Percentiles rank a stretch among this genome's conserved stretches.
phyloP scores from a whole-genome alignment of 2,329 filamentous ascomycete species.

The Monosporascus sp. region DNA sequence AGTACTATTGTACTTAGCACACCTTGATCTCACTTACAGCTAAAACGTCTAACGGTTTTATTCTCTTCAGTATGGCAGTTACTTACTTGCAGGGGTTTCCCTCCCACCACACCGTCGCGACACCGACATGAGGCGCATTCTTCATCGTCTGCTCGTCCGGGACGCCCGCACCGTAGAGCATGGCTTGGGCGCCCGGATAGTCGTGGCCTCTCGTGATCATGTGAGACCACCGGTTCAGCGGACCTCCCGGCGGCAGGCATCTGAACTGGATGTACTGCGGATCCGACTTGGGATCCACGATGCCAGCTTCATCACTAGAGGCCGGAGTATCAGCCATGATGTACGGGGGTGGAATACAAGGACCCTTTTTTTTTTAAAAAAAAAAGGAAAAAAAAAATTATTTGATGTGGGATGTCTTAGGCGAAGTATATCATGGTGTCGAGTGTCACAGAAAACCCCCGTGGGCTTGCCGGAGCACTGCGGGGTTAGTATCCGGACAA shows the following conservation, averaged over 20 bases:
- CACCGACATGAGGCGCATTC: slow-evolving; percentile 81
- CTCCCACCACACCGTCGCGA: slow-evolving; percentile 95
- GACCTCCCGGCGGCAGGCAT: slow-evolving; percentile 43
- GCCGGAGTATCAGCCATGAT: slow-evolving; percentile 17
- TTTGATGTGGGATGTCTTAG: neutral
- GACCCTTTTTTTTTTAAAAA: too few relatives aligned
- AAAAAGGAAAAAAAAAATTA: too few relatives aligned
- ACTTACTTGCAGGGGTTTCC: slow-evolving; percentile 91
- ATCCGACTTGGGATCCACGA: slow-evolving; percentile 38
- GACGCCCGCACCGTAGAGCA: slow-evolving; percentile 91
- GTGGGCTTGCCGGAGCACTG: too few relatives aligned
- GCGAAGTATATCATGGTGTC: neutral
- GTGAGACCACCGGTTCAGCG: slow-evolving; percentile 80
- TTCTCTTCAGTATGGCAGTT: neutral
- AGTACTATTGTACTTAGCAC: slow-evolving; percentile 16
- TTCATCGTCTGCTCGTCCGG: slow-evolving; percentile 81
- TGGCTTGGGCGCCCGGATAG: slow-evolving; percentile 88
- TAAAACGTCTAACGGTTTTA: neutral
- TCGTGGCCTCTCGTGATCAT: slow-evolving; percentile 80
- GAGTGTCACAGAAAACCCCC: neutral
- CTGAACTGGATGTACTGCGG: slow-evolving; percentile 50
- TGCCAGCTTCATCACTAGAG: slow-evolving; percentile 14
- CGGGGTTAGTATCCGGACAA: too few relatives aligned
- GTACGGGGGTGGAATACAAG: neutral
- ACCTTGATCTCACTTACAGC: neutral